Evolutionary conservation across 1,139 yeast species (phyloP).

Genomic region (Zygotorulaspora mrakii): DNA sequence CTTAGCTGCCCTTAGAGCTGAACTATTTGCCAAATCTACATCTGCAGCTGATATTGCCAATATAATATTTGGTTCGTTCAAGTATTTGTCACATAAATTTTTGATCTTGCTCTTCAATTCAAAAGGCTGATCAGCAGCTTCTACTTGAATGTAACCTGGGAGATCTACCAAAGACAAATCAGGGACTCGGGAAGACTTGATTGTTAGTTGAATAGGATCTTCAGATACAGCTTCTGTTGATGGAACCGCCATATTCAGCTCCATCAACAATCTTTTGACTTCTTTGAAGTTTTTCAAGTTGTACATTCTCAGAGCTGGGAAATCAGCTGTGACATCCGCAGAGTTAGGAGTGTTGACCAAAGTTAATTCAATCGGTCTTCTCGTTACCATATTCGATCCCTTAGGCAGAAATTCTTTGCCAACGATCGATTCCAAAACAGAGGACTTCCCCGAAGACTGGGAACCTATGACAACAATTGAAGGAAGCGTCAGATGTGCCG

Average conservation of each 20-base stretch:
- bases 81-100: constrained; percentile 74
- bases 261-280: constrained; percentile 79
- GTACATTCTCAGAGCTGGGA: constrained; percentile 81
- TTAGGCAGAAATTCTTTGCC: constrained; percentile 94
- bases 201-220: constrained; percentile 87
- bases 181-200: constrained; percentile 88
- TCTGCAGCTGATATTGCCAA: constrained; percentile 97
- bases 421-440: constrained; percentile 88
- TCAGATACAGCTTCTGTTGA: constrained; percentile 77
- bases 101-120: constrained; percentile 77
- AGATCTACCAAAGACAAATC: constrained; percentile 91
- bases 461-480: constrained; percentile 97
- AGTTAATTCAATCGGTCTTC: constrained; percentile 92
- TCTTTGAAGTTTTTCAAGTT: constrained; percentile 82
- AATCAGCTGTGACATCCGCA: constrained; percentile 87
- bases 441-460: constrained; percentile 94
- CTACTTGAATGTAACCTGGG: constrained; percentile 96
- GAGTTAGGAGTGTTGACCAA: constrained; percentile 75
- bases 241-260: constrained; percentile 90
- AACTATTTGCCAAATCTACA: constrained; percentile 93
- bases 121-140: constrained; percentile 92
- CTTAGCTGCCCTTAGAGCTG: constrained; percentile 91
- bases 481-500: constrained; percentile 77
- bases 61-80: constrained; percentile 88
- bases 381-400: constrained; percentile 92